A percentile compares a stretch with the other conserved stretches of the same genome.
phyloP scores from a whole-genome alignment of 495 filamentous ascomycete species.

The Penicillium antarcticum region DNA sequence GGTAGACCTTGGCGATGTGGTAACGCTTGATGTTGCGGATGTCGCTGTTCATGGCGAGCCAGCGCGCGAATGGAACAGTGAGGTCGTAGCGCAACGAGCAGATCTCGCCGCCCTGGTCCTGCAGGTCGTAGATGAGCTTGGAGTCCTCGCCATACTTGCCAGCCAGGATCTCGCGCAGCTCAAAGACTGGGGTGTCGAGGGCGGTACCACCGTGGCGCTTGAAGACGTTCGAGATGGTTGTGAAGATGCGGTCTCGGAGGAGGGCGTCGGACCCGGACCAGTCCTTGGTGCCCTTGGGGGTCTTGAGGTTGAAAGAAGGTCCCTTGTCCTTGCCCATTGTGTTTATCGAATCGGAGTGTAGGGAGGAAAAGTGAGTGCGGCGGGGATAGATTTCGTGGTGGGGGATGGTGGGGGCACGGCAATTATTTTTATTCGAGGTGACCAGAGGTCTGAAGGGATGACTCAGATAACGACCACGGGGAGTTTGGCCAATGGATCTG shows the following conservation, averaged over 20 bases:
- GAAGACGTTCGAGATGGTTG: slow-evolving; percentile 78
- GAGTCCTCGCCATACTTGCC: slow-evolving; percentile 93
- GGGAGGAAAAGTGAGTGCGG: slow-evolving; percentile 30
- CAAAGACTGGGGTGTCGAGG: slow-evolving; percentile 83
- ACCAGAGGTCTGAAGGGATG: slow-evolving; percentile 19
- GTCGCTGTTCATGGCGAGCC: slow-evolving; percentile 77
- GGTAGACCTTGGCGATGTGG: slow-evolving; percentile 86
- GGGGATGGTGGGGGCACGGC: slow-evolving; percentile 38
- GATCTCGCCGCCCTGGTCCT: slow-evolving; percentile 81
- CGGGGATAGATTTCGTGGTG: slow-evolving; percentile 29
- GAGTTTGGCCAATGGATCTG: slow-evolving; percentile 2
- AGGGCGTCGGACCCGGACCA: slow-evolving; percentile 34
- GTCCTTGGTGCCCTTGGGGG: slow-evolving; percentile 49
- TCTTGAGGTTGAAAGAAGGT: slow-evolving; percentile 41
- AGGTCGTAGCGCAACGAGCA: slow-evolving; percentile 86
- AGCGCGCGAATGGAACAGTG: slow-evolving; percentile 86
- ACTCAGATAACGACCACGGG: slow-evolving; percentile 11
- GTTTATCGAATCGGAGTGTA: slow-evolving; percentile 12
- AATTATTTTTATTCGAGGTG: slow-evolving; percentile 30
- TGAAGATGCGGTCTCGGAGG: slow-evolving; percentile 70
- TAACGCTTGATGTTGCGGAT: slow-evolving; percentile 79
- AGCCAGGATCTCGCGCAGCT: slow-evolving; percentile 72
- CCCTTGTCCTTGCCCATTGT: slow-evolving; percentile 37
- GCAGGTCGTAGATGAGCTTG: slow-evolving; percentile 86
- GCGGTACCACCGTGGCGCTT: slow-evolving; percentile 84